Base-by-base conservation (phyloP, 371 early-diverging fungal genomes). In the Mortierella sp. region DNA sequence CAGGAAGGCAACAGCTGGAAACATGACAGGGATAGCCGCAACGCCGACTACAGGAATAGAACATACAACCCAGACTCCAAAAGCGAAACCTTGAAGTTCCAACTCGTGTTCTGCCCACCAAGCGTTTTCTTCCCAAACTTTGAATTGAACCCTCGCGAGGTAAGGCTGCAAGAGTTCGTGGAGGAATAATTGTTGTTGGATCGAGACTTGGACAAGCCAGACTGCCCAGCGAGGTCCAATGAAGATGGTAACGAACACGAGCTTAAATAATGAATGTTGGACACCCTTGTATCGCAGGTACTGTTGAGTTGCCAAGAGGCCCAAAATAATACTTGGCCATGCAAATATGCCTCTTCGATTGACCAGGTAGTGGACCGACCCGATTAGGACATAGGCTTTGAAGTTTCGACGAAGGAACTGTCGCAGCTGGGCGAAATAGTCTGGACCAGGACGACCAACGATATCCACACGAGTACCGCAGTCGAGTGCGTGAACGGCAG, bases 131-230 rank as follows among this genome's bases (percentile, higher is more conserved):
- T 81, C 76, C 72, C 75, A 81, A 0, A 41, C 13, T 32, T 72
- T 81, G 70, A 81, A 81, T 11, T 75, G 75, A 4, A 69, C 72
- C 10, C 81, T 55, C 33, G 53, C 67, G 16, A 81, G 36, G 55
- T 81, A 81, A 2, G 81, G 81, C 28, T 81, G 81, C 32, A 81
- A 38, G 10, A 81, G 67, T 16, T 75, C 81, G 28, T 72, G 47
- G 59, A 75, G 58, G 63, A 81, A 75, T 8, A 81, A 33, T 24
- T 81, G 72, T 40, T 81, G 81, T 24, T 75, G 69, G 19, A 72
- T 38, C 15, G 41, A 52, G 22, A 58, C 45, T 63, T 75, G 72
- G 21, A 75, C 59, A 13, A 74, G 19, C 72, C 81, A 74, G 40
- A 75, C 63, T 0, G 76, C 21, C 76, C 72, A 72, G 16, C 67